These are phyloP conservation scores for Starmerella kuoi DNA, from an alignment of 805 yeast genomes.

Conservation along the genomic window DNA sequence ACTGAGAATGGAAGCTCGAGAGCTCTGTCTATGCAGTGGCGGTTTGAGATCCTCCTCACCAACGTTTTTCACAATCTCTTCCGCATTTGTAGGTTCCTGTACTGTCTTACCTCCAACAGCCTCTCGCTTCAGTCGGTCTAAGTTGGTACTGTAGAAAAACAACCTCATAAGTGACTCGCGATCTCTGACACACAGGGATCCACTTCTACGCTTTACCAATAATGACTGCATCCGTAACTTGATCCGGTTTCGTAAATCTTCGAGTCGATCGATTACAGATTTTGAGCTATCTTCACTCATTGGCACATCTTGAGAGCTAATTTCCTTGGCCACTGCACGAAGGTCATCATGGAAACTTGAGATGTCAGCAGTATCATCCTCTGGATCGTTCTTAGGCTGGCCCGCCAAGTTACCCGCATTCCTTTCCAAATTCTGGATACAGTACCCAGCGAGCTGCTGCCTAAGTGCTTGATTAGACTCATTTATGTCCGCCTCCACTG, in stretches of 20 bases:
- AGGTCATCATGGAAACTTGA: conserved; percentile 17
- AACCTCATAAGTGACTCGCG: conserved; percentile 21
- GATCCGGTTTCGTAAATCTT: conserved; percentile 17
- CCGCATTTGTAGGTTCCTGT: conserved; percentile 1
- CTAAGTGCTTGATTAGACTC: conserved; percentile 49
- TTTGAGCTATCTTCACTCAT: not conserved
- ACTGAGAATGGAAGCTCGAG: conserved; percentile 29
- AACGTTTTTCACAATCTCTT: conserved; percentile 19
- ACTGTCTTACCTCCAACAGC: conserved; percentile 6
- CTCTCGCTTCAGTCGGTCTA: conserved; percentile 20
- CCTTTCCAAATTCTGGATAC: conserved; percentile 57
- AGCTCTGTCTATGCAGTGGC: conserved; percentile 23
- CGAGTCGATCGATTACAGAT: conserved; percentile 14
- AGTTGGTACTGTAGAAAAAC: conserved; percentile 19
- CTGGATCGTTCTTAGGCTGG: not conserved
- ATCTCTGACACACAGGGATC: conserved; percentile 19
- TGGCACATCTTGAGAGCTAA: conserved; percentile 5
- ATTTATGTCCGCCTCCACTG: conserved; percentile 55
- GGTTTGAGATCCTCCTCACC: conserved; percentile 20
- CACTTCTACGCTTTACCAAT: conserved; percentile 13
- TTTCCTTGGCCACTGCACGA: conserved; percentile 7
- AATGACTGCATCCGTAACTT: conserved; percentile 19
- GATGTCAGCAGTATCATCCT: conserved; percentile 16
- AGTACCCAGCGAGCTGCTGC: conserved; percentile 62
- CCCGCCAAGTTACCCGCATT: conserved; percentile 29